Conservation (phyloP, 2,329 filamentous ascomycete species). For the Penicillium sp. region DNA sequence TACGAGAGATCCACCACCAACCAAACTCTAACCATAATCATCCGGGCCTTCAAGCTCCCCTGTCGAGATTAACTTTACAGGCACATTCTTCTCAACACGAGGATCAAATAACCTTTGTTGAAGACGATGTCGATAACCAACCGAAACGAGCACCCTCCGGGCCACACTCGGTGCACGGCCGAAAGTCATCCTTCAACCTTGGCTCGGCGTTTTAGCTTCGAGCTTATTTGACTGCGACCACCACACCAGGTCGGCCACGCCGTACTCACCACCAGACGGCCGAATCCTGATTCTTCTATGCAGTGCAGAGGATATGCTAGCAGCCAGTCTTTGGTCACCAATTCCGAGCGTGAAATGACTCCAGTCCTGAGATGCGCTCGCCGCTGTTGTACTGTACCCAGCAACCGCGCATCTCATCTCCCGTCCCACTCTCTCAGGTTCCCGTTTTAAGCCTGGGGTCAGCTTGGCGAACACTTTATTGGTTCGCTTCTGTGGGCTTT, state of each 20-base stretch:
- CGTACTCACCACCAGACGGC: not conserved
- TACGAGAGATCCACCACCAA: not conserved
- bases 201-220: conserved; percentile 6
- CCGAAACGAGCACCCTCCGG: not conserved
- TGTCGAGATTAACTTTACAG: not conserved
- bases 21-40: not conserved
- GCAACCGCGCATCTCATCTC: not conserved
- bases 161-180: conserved; percentile 6
- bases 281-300: not conserved
- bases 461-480: conserved; percentile 9
- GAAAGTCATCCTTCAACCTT: not conserved
- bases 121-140: not conserved
- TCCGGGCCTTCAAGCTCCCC: not conserved
- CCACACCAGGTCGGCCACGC: not conserved
- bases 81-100: not conserved
- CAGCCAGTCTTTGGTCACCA: not conserved
- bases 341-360: not conserved
- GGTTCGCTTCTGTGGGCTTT: conserved; percentile 6
- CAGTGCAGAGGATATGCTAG: not conserved
- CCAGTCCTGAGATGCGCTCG: not conserved
- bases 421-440: conserved; percentile 1
- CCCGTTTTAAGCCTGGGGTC: conserved; percentile 2
- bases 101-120: not conserved
- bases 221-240: conserved; percentile 9
- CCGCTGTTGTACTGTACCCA: not conserved